Evolutionary conservation across 257 asterid genomes (phyloP).

Genomic region (Solanum piurae): DNA sequence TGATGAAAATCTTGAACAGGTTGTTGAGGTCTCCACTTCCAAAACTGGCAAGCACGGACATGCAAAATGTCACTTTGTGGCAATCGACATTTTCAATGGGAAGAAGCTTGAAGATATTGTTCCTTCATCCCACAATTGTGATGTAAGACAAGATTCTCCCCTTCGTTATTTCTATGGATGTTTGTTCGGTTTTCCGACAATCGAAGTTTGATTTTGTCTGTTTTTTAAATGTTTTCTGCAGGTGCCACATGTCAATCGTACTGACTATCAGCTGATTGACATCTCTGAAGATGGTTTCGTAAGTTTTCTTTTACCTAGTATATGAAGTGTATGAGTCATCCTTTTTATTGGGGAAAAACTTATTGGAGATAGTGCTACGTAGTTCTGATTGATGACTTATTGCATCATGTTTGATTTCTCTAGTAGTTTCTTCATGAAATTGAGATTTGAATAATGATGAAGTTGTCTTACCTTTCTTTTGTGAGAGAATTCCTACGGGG

Average conservation of each 20-base stretch:
- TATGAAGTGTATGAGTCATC: neutral
- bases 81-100: slow-evolving; percentile 47
- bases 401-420: neutral
- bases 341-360: neutral
- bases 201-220: neutral
- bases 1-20: slow-evolving; percentile 17
- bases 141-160: slow-evolving; percentile 16
- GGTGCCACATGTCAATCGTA: slow-evolving; percentile 61
- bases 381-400: neutral
- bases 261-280: slow-evolving; percentile 43
- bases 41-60: slow-evolving; percentile 70
- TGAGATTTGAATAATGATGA: neutral
- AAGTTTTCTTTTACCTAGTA: neutral
- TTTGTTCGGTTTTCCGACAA: neutral
- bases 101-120: slow-evolving; percentile 68
- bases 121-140: slow-evolving; percentile 66
- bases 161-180: neutral
- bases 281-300: slow-evolving; percentile 32
- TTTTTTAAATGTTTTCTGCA: neutral
- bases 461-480: neutral
- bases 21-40: slow-evolving; percentile 60
- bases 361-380: neutral
- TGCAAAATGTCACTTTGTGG: slow-evolving; percentile 68
- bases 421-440: neutral
- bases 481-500: neutral